Evolutionary conservation across 2,329 filamentous ascomycete species (phyloP), one percentile per base, ranked within the genome.

Genomic region (Colletotrichum coccodes): DNA sequence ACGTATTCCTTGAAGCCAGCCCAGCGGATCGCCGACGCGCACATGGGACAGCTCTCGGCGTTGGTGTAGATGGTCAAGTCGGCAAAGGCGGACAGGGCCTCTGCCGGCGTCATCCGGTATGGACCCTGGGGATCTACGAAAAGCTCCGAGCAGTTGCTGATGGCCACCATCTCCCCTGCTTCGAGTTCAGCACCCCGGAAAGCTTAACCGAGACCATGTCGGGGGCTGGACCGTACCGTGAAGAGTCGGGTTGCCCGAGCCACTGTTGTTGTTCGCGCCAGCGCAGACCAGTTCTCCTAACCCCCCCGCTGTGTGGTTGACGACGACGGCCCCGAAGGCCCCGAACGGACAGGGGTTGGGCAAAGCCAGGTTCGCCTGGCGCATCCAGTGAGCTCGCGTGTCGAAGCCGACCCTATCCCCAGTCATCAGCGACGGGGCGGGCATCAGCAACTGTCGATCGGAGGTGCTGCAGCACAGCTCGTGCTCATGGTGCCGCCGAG

Each of bases 21-120:
- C 85, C 85, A 89, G 2, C 85, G 82, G 70, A 89, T 87, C 0
- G 86, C 86, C 7, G 85, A 82, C 1, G 87, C 85, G 71, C 87
- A 89, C 84, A 89, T 89, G 7, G 86, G 84, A 74, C 87, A 89
- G 64, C 82, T 84, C 75, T 89, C 86, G 2, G 83, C 86, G 73
- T 86, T 89, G 26, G 86, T 89, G 75, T 89, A 89, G 4, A 89
- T 75, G 6, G 82, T 82, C n/a, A 89, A 75, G 18, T 79, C 71
- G 3, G 75, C 68, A 71, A 86, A 87, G 0, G 86, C 86, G 3
- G 72, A 74, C n/a, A 81, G 73, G 0, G 84, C 81, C 61, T 83
- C 79, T 9, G 73, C 56, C 0, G 81, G 73, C 0, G 77, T 79
- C 46, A 88, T 73, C 3, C 78, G 79, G 74, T 85, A 87, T 0